Evolutionary conservation across 495 filamentous ascomycete genomes (phyloP), one percentile per base, ranked within the genome.

Genomic region (Aspergillus saccharolyticus): DNA sequence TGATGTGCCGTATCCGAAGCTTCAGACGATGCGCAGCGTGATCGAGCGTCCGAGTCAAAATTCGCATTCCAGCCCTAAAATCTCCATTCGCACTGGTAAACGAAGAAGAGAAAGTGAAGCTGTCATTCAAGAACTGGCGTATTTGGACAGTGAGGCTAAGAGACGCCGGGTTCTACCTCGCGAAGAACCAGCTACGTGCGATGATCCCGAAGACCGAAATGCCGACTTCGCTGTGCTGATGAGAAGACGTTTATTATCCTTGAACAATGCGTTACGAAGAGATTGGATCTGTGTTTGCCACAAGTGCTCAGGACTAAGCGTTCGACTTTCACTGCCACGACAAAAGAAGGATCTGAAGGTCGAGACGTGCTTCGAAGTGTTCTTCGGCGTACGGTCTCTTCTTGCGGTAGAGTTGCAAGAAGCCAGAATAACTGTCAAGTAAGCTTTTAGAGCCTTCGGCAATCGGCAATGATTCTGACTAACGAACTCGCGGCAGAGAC

Each of bases 361-460:
- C 42, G 61, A 63, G 51, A 43, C 63, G 45, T 46, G 49, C 46
- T 66, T 66, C 47, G 63, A 66, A 58, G 63, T 66, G 42, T 66
- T 68, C 22, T 68, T 68, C 22, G 65, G 65, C 28, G 63, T 68
- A 42, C 63, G 65, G n/a, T 63, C 60, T 44, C 9, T 63, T 33
- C 60, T 52, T 51, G 53, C 63, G 59, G 63, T 56, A 42, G 24
- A 58, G 49, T 62, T 68, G 53, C 65, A 68, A 59, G 65, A 68
- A 57, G 65, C 65, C 44, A 68, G 61, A 52, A 68, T 68, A 42
- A 68, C 65, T 42, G 56, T 68, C 60, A 68, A 66, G 65, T 68
- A 58, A 65, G 63, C 30, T 53, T 48, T 61, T 21, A 30, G 59
- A 42, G 48, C 52, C 62, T 59, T 55, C 18, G 55, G 47, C 15